Conservation (phyloP, 2,329 filamentous ascomycete species). For the Fusarium pseudocircinatum region DNA sequence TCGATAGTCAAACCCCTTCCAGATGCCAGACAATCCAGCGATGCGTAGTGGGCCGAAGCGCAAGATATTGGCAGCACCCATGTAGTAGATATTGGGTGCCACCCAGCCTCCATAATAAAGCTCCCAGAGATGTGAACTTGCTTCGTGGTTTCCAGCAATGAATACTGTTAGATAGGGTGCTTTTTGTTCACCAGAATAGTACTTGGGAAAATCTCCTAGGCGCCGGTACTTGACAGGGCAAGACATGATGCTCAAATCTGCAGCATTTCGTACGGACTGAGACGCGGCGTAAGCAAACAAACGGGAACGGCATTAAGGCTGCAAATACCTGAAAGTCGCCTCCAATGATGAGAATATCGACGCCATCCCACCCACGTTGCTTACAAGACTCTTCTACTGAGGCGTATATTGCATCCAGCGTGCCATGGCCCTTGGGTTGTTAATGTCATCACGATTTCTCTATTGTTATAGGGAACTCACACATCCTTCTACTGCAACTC, state of each 20-base stretch:
- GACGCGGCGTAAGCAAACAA: slow-evolving; percentile 15
- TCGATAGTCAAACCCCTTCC: slow-evolving; percentile 89
- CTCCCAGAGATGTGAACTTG: slow-evolving; percentile 88
- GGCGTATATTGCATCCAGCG: slow-evolving; percentile 89
- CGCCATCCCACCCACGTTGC: slow-evolving; percentile 77
- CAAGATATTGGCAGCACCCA: slow-evolving; percentile 91
- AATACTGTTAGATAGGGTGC: slow-evolving; percentile 94
- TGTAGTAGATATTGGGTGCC: slow-evolving; percentile 95
- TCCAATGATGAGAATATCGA: slow-evolving; percentile 93
- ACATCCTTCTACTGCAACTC: slow-evolving; percentile 88
- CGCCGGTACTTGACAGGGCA: slow-evolving; percentile 88
- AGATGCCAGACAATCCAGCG: slow-evolving; percentile 91
- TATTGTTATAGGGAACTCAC: slow-evolving; percentile 59
- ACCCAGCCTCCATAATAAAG: slow-evolving; percentile 98
- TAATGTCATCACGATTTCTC: slow-evolving; percentile 2
- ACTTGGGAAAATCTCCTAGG: slow-evolving; percentile 92
- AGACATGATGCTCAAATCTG: slow-evolving; percentile 88
- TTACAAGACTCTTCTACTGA: slow-evolving; percentile 76
- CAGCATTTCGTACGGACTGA: slow-evolving; percentile 85
- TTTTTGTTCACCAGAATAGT: slow-evolving; percentile 80
- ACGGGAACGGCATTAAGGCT: background rate
- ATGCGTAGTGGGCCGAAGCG: slow-evolving; percentile 87
- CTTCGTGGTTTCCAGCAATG: slow-evolving; percentile 95
- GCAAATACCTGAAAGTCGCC: slow-evolving; percentile 85
- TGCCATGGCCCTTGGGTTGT: slow-evolving; percentile 80